Percentiles rank a stretch among this genome's conserved stretches.
phyloP scores from a whole-genome alignment of 164 flowering plant species.

The Cinnamomum chago region DNA sequence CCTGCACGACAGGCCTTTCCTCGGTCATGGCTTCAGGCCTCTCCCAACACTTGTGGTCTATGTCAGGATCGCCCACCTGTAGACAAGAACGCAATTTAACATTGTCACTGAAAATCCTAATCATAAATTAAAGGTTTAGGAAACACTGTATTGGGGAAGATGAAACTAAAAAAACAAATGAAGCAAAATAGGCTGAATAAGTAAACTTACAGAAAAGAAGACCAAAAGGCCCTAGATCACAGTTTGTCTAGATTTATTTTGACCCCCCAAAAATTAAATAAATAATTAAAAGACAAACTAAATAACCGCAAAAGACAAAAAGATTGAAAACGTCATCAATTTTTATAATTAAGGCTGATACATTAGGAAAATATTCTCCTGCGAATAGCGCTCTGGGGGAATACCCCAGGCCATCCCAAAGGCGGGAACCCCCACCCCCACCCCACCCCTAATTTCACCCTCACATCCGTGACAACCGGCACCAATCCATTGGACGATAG shows the following conservation, averaged over 20 bases:
- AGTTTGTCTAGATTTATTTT: neutral
- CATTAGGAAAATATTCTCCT: too few relatives aligned
- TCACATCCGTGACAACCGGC: too few relatives aligned
- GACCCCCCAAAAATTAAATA: neutral
- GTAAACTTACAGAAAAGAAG: neutral
- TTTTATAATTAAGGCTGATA: too few relatives aligned
- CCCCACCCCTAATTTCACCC: too few relatives aligned
- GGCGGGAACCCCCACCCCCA: too few relatives aligned
- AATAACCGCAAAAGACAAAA: too few relatives aligned
- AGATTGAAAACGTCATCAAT: too few relatives aligned
- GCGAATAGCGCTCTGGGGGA: too few relatives aligned
- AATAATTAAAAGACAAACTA: too few relatives aligned
- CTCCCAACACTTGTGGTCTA: slow-evolving; percentile 88
- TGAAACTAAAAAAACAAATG: neutral
- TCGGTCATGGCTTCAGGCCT: slow-evolving; percentile 75
- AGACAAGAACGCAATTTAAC: neutral
- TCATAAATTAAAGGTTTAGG: neutral
- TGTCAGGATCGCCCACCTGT: slow-evolving; percentile 78
- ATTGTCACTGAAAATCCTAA: slow-evolving; percentile 1
- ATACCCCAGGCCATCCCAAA: too few relatives aligned
- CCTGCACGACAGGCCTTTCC: slow-evolving; percentile 65
- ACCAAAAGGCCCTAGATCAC: neutral
- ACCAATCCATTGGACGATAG: too few relatives aligned
- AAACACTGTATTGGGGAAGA: neutral
- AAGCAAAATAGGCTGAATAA: neutral